A percentile compares a stretch with the other conserved stretches of the same genome.
Conservation (phyloP, 768 basidiomycete genomes). For the Gelatoporia subvermispora region DNA sequence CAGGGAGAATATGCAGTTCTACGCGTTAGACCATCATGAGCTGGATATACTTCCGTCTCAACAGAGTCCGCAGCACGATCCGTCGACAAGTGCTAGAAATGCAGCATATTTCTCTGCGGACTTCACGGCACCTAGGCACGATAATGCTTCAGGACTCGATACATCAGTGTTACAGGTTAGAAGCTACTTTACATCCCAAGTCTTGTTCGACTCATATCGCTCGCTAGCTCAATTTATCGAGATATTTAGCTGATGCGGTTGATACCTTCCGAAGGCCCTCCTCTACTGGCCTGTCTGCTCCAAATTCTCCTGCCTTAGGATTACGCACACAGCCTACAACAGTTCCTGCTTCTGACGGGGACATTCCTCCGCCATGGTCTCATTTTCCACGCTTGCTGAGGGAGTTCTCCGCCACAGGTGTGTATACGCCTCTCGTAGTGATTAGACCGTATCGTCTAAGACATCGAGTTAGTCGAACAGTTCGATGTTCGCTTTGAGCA, state of each 20-base stretch:
- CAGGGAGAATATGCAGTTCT: constrained; percentile 57
- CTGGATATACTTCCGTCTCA: constrained; percentile 21
- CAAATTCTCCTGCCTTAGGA: neutral
- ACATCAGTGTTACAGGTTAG: constrained; percentile 1
- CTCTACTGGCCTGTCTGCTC: neutral
- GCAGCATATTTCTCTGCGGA: neutral
- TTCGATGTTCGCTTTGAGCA: constrained; percentile 15
- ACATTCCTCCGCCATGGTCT: neutral
- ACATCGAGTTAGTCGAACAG: constrained; percentile 8
- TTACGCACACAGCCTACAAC: neutral
- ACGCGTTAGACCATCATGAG: constrained; percentile 40
- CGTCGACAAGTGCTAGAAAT: neutral
- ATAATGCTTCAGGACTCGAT: neutral
- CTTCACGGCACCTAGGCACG: neutral
- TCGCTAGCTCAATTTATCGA: constrained; percentile 10
- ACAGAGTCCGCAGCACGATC: neutral
- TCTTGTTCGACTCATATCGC: too few species aligned
- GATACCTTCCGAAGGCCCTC: neutral
- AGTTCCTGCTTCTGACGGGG: neutral
- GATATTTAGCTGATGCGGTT: constrained; percentile 6
- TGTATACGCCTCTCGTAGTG: neutral
- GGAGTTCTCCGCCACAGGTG: constrained; percentile 7
- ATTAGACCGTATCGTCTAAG: neutral
- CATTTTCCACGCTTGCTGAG: neutral
- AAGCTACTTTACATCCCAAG: too few species aligned